Evolutionary conservation across 148 eudicot genomes (phyloP).

Genomic region (Nepenthes gracilis): DNA sequence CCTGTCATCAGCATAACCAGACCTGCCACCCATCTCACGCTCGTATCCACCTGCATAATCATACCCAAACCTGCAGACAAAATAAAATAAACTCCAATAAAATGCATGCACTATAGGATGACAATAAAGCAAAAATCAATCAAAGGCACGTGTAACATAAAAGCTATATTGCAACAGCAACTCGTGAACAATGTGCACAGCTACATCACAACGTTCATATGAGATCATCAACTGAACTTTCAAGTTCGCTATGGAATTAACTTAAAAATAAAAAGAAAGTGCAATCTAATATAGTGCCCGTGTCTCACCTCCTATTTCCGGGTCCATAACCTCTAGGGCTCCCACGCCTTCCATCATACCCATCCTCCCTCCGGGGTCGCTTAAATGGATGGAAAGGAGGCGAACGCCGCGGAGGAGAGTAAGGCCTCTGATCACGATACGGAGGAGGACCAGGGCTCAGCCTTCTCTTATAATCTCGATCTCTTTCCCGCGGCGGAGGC

Average conservation of each 20-base stretch:
- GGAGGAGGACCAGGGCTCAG: conserved; percentile 60
- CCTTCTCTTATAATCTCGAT: conserved; percentile 53
- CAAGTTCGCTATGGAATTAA: too few species aligned
- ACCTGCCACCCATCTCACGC: conserved; percentile 76
- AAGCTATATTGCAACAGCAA: too few species aligned
- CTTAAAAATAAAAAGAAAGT: too few species aligned
- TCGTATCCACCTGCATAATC: conserved; percentile 70
- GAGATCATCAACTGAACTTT: too few species aligned
- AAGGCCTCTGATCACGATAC: conserved; percentile 50
- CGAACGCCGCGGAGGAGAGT: conserved; percentile 38
- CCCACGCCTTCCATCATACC: conserved; percentile 55
- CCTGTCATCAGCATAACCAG: conserved; percentile 72
- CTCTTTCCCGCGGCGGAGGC: conserved; percentile 23
- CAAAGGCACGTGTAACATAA: too few species aligned
- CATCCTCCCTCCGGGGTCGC: conserved; percentile 59
- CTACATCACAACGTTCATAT: too few species aligned
- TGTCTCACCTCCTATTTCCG: conserved; percentile 36
- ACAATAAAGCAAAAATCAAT: too few species aligned
- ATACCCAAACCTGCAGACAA: conserved; percentile 66
- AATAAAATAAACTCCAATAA: not conserved
- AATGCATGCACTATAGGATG: too few species aligned
- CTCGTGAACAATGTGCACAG: too few species aligned
- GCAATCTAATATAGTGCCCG: too few species aligned
- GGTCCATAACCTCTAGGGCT: conserved; percentile 62
- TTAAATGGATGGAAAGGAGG: conserved; percentile 63